Conservation (phyloP, 2,329 filamentous ascomycete species). For the Venturia oleaginea region DNA sequence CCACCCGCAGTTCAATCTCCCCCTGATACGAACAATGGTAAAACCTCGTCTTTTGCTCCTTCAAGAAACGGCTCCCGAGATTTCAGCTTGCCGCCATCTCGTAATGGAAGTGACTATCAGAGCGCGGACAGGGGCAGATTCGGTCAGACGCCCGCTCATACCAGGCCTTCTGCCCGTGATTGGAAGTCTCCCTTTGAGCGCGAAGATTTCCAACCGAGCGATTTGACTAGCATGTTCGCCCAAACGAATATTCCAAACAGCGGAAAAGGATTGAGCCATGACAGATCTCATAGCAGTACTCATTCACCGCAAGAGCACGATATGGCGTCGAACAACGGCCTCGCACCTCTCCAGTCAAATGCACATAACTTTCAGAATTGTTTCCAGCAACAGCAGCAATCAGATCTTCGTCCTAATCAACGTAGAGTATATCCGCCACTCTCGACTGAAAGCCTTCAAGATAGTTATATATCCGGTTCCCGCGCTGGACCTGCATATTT, state of each 20-base stretch:
- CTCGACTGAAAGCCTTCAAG: not conserved
- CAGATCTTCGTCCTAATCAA: not conserved
- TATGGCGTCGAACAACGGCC: conserved; percentile 16
- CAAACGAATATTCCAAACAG: not conserved
- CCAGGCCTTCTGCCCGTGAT: conserved; percentile 28
- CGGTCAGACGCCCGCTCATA: not conserved
- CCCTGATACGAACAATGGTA: conserved; percentile 32
- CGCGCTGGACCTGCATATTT: not conserved
- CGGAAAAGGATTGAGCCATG: conserved; percentile 14
- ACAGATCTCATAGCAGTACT: conserved; percentile 11
- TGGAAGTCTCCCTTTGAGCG: conserved; percentile 28
- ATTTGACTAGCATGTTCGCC: conserved; percentile 27
- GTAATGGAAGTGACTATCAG: conserved; percentile 36
- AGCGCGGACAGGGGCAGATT: conserved; percentile 19
- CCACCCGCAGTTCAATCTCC: conserved; percentile 29
- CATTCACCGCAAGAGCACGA: conserved; percentile 20
- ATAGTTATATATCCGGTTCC: not conserved
- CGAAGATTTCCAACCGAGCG: conserved; percentile 30
- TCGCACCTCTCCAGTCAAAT: conserved; percentile 29
- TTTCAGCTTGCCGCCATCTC: conserved; percentile 47
- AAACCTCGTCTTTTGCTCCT: conserved; percentile 36
- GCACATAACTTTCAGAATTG: conserved; percentile 29
- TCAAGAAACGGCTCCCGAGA: conserved; percentile 44
- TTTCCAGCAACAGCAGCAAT: conserved; percentile 28
- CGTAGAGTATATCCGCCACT: not conserved